Evolutionary conservation across 768 basidiomycete species (phyloP), one percentile per base, ranked within the genome.

Genomic region (Leucosporidium yakuticum): DNA sequence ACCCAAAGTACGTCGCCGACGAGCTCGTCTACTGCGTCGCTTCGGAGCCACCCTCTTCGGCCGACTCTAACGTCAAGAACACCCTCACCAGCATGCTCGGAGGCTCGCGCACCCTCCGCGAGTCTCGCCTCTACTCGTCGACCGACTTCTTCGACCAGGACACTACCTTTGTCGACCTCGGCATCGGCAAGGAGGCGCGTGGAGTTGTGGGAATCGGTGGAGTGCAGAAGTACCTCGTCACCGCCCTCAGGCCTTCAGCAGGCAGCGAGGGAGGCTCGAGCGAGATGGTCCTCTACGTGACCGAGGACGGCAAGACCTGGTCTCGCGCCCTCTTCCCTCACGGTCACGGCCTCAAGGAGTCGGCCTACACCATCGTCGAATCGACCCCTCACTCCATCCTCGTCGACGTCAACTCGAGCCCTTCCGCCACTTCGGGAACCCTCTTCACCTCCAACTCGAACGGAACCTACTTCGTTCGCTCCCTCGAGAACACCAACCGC

Each of bases 341-440:
- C 76, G 76, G 76, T 1, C 71, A 73, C 2, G 83, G 83, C 47
- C 83, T 96, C 20, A 84, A 87, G 11, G 91, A 94, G 80, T 94
- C 95, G 76, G 90, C 90, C 9, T 97, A 99, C 77, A 99, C 96
- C 15, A 87, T 99, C 74, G 88, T 99, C 67, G 93, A 98, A 79
- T 89, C 88, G 5, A 94, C 91, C 14, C 87, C 87, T 0, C 92
- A 97, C 77, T 97, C 94, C 11, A 83, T 99, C 31, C 91, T 88
- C 6, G 90, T 99, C 49, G 96, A 99, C 76, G 94, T 98, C 56
- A 85, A 95, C 60, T 83, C 90, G 14, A 81, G 83, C 67, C 78
- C 81, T 9, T 77, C 80, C 4, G 80, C 80, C 64, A 78, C 81
- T 15, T 85, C 94, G 53, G 96, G 96, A 3, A 97, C 95, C 3